Evolutionary conservation across 2,329 filamentous ascomycete species (phyloP).

Genomic region (Curvularia verruculosa): DNA sequence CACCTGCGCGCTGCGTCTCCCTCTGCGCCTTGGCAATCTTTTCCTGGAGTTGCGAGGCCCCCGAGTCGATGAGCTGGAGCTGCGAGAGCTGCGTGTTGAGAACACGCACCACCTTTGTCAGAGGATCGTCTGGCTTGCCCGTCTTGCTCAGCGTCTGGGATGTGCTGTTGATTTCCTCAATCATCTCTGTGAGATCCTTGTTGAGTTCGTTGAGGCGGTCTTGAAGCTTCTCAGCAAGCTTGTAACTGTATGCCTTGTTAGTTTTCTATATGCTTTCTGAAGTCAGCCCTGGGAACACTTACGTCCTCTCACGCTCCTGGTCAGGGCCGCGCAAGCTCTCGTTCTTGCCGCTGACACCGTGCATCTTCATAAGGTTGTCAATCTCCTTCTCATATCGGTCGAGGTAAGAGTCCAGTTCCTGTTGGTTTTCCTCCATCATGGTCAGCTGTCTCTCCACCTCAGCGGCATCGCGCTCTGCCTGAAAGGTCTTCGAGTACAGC

Average conservation of each 20-base stretch:
- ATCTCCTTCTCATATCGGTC: constrained; percentile 92
- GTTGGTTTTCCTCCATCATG: constrained; percentile 88
- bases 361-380: constrained; percentile 88
- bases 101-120: constrained; percentile 93
- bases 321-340: constrained; percentile 86
- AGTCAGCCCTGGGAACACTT: constrained; percentile 40
- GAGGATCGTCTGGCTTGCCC: constrained; percentile 67
- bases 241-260: constrained; percentile 62
- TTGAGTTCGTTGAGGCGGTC: constrained; percentile 93
- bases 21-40: constrained; percentile 86
- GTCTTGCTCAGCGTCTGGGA: constrained; percentile 89
- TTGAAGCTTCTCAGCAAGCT: constrained; percentile 90
- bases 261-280: background rate
- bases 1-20: constrained; percentile 66
- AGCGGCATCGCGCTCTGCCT: constrained; percentile 88
- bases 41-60: constrained; percentile 77
- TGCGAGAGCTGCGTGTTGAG: constrained; percentile 92
- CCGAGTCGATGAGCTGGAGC: constrained; percentile 90
- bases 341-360: constrained; percentile 65
- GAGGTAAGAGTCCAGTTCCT: constrained; percentile 85
- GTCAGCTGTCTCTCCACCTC: constrained; percentile 93
- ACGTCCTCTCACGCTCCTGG: constrained; percentile 93
- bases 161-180: constrained; percentile 95
- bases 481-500: constrained; percentile 87
- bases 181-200: constrained; percentile 91